Evolutionary conservation across 257 asterid species (phyloP), one percentile per base, ranked within the genome.

Genomic region (Solanum pimpinellifolium): DNA sequence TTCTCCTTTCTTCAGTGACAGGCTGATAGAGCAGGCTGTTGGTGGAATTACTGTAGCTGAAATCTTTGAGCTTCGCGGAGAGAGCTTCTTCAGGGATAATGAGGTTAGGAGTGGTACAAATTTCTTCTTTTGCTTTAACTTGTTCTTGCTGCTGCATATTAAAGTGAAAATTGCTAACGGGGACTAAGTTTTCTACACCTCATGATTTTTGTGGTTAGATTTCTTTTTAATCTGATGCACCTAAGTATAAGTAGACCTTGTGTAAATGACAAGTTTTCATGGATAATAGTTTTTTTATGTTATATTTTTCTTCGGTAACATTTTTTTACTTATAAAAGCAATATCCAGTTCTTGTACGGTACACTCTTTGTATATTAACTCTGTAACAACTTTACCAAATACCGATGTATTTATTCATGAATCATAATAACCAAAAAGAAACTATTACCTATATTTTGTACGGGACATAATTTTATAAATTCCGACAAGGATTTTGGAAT

Each of bases 11-110:
- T 88, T 89, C 89, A 96, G 99, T 86, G 99, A 96, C 88, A 87
- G 88, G 27, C 83, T 92, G 72, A 94, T 96, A 84, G 99, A 96
- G 93, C 93, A 92, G 85, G 90, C 94, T 89, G 95, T 90, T 86
- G 96, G 97, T 83, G 95, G 90, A 87, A 88, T 87, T 83, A 86
- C 95, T 4, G 98, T 94, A 85, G 95, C 96, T 81, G 98, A 94
- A 86, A 96, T 94, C 85, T 96, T 96, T 88, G 91, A 92, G 90
- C 88, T 89, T 86, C 70, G 90, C 74, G 99, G 98, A 9, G 98
- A 96, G 92, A 88, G 80, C 89, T 92, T 94, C 93, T 96, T 96
- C 87, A 93, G 99, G 90, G 93, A 94, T 49, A 93, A 92, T 46
- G 99, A 94, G 96, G 99, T 96, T 84, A 86, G 94, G 46, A 84